phyloP scores from a whole-genome alignment of 768 basidiomycete genomes.

The Dacryopinax spathularia region DNA sequence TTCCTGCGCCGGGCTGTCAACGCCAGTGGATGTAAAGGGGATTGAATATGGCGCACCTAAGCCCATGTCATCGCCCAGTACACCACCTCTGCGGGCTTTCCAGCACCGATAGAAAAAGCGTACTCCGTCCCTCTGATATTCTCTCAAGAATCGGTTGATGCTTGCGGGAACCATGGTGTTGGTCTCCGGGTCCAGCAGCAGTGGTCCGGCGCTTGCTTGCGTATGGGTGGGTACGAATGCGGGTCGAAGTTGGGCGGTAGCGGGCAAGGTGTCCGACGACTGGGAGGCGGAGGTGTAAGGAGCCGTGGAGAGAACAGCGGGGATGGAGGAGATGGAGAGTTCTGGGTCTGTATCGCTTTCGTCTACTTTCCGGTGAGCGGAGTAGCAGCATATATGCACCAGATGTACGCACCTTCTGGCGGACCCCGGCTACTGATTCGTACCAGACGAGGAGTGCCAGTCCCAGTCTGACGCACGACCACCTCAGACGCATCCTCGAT shows the following conservation, averaged over 20 bases:
- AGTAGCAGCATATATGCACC: background rate
- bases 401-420: background rate
- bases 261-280: background rate
- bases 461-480: background rate
- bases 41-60: conserved; percentile 30
- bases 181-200: conserved; percentile 12
- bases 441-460: background rate
- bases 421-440: too few species aligned
- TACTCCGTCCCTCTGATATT: conserved; percentile 81
- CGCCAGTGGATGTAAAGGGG: conserved; percentile 12
- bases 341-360: background rate
- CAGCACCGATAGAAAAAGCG: conserved; percentile 68
- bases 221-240: conserved; percentile 10
- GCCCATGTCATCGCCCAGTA: conserved; percentile 96
- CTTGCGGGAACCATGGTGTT: conserved; percentile 16
- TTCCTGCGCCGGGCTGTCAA: conserved; percentile 37
- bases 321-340: background rate
- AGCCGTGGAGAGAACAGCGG: background rate
- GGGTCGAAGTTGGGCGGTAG: conserved; percentile 8
- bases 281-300: too few species aligned
- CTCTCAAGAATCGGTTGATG: conserved; percentile 76
- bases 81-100: conserved; percentile 49
- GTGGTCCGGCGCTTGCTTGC: conserved; percentile 13
- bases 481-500: background rate
- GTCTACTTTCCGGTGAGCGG: background rate